Evolutionary conservation across 169 alveolate genomes (phyloP).

Genomic region (Babesia gibsoni): DNA sequence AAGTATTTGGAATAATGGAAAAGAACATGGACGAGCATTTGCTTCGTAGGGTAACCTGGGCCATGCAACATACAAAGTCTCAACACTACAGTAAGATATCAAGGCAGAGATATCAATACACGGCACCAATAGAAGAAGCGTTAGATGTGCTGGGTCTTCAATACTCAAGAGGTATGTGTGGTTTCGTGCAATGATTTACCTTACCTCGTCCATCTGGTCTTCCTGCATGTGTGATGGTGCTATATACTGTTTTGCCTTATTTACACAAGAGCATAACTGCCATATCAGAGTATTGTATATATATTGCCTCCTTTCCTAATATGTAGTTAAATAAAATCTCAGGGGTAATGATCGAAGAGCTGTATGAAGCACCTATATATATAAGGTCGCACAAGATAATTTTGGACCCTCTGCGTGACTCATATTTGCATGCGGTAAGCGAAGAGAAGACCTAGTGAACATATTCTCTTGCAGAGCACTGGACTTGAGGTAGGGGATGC

Average conservation of each 20-base stretch:
- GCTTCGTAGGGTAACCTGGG: constrained; percentile 8
- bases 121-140: constrained; percentile 46
- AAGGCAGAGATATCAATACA: constrained; percentile 30
- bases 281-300: too few species aligned
- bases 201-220: too few species aligned
- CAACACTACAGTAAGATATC: constrained; percentile 28
- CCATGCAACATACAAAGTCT: constrained; percentile 32
- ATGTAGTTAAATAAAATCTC: too few species aligned
- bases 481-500: constrained; percentile 56
- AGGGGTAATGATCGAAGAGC: constrained; percentile 45
- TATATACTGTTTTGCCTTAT: too few species aligned
- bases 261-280: too few species aligned
- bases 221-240: too few species aligned
- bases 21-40: not conserved
- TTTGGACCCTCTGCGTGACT: constrained; percentile 45
- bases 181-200: too few species aligned
- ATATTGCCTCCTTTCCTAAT: too few species aligned
- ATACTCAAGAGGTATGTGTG: constrained; percentile 23
- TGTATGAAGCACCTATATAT: constrained; percentile 52
- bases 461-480: constrained; percentile 14
- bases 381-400: constrained; percentile 40
- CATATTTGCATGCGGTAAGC: constrained; percentile 34
- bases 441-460: too few species aligned
- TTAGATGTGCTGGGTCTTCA: constrained; percentile 26
- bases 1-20: constrained; percentile 12